Evolutionary conservation across 306 rosid genomes (phyloP), one percentile per base, ranked within the genome.

Genomic region (Quillaja saponaria): DNA sequence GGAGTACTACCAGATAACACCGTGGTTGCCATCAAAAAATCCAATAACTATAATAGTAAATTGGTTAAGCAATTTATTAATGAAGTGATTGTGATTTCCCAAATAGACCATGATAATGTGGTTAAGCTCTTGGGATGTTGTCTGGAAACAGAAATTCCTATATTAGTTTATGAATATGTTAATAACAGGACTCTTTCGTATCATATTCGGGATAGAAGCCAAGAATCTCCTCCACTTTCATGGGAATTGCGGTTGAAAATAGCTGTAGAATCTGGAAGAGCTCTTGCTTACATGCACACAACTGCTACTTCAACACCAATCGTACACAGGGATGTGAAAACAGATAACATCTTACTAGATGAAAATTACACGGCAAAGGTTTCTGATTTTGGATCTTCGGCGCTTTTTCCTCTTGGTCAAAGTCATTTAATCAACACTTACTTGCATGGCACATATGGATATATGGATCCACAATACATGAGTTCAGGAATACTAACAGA

Each of bases 91-190:
- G 64, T 76, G 15, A 67, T 75, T 0, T 63, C 78, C n/a, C 81
- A 76, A 68, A 67, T 76, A 54, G 71, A 58, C 50, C 79, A 76
- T n/a, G n/a, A n/a, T n/a, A n/a, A n/a, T n/a, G n/a, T n/a, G n/a
- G n/a, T n/a, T n/a, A n/a, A n/a, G n/a, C n/a, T n/a, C n/a, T n/a
- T n/a, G n/a, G n/a, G n/a, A n/a, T n/a, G 0, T n/a, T n/a, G n/a
- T n/a, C n/a, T n/a, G n/a, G n/a, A n/a, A n/a, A n/a, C n/a, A n/a
- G n/a, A n/a, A n/a, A n/a, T n/a, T n/a, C n/a, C n/a, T n/a, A n/a
- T n/a, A n/a, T n/a, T n/a, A n/a, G n/a, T n/a, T n/a, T n/a, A 65
- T 18, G 77, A 76, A 56, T 80, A 71, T 39, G 28, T 75, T 38
- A 66, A 69, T 0, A 67, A 75, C 0, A 78, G 75, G 0, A 62